Evolutionary conservation across 164 flowering plant species (phyloP).

Genomic region (Malania oleifera): DNA sequence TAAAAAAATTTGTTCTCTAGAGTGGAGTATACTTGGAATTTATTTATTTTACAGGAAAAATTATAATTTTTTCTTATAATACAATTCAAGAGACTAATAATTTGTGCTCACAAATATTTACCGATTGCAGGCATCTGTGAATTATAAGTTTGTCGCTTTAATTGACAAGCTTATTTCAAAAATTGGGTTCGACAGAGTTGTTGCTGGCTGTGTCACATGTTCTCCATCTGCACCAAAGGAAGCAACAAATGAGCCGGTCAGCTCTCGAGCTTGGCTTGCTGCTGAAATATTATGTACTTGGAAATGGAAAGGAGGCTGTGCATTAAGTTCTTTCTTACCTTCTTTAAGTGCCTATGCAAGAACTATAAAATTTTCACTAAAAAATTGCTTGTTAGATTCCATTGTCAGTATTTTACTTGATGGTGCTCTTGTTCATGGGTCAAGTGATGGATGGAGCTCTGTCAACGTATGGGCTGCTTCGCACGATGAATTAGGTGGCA

Average conservation of each 20-base stretch:
- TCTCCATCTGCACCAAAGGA: conserved; percentile 20
- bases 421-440: conserved; percentile 69
- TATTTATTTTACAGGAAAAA: too few relatives aligned
- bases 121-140: conserved; percentile 39
- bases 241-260: conserved; percentile 17
- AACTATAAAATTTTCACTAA: conserved; percentile 13
- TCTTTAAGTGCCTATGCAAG: conserved; percentile 39
- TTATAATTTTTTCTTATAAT: not conserved
- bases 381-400: conserved; percentile 46
- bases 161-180: conserved; percentile 54
- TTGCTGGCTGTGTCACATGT: conserved; percentile 32
- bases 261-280: conserved; percentile 76
- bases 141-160: conserved; percentile 46
- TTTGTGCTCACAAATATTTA: not conserved
- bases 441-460: conserved; percentile 21
- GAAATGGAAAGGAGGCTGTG: conserved; percentile 87
- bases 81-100: not conserved
- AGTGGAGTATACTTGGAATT: too few relatives aligned
- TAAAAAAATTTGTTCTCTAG: too few relatives aligned
- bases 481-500: conserved; percentile 45
- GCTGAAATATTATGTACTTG: conserved; percentile 88
- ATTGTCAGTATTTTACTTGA: conserved; percentile 60
- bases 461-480: conserved; percentile 36
- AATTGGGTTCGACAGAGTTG: conserved; percentile 53
- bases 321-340: conserved; percentile 62